phyloP scores from a whole-genome alignment of 2,329 filamentous ascomycete genomes.

The Fusarium staphyleae region DNA sequence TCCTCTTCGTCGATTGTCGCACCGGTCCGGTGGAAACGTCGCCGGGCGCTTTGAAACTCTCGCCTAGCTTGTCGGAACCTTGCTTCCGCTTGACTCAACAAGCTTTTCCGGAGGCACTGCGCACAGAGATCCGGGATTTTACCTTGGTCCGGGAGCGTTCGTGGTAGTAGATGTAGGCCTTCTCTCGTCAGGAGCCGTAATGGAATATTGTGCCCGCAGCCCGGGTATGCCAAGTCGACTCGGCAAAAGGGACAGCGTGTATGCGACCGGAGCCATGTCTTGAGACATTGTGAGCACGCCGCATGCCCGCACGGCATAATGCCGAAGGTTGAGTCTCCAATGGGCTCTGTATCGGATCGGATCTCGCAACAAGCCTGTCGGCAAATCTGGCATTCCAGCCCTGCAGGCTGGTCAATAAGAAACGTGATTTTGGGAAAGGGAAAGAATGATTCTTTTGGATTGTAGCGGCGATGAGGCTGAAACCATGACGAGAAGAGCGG shows the following conservation, averaged over 20 bases:
- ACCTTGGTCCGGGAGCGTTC: conserved; percentile 45
- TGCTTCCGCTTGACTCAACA: conserved; percentile 12
- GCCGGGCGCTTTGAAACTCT: conserved; percentile 24
- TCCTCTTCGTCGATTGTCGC: conserved; percentile 21
- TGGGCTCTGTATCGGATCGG: conserved; percentile 17
- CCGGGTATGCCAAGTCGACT: conserved; percentile 35
- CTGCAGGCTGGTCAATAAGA: conserved; percentile 35
- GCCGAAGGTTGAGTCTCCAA: conserved; percentile 31
- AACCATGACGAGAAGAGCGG: conserved; percentile 26
- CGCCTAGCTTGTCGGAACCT: conserved; percentile 20
- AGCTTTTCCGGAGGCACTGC: conserved; percentile 21
- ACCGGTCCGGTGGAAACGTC: conserved; percentile 15
- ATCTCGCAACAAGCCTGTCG: conserved; percentile 29
- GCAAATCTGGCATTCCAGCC: conserved; percentile 41
- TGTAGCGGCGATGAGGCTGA: conserved; percentile 27
- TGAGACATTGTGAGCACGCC: conserved; percentile 42
- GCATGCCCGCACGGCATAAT: conserved; percentile 50
- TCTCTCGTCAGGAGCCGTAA: conserved; percentile 39
- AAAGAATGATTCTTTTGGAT: conserved; percentile 34
- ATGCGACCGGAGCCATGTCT: conserved; percentile 37
- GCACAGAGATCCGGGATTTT: conserved; percentile 38
- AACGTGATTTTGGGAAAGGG: conserved; percentile 43
- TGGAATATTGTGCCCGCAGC: conserved; percentile 43
- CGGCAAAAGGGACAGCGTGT: conserved; percentile 48
- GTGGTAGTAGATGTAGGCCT: conserved; percentile 45